Conservation (phyloP, 805 yeast genomes). For the Yamadazyma ubonensis region DNA sequence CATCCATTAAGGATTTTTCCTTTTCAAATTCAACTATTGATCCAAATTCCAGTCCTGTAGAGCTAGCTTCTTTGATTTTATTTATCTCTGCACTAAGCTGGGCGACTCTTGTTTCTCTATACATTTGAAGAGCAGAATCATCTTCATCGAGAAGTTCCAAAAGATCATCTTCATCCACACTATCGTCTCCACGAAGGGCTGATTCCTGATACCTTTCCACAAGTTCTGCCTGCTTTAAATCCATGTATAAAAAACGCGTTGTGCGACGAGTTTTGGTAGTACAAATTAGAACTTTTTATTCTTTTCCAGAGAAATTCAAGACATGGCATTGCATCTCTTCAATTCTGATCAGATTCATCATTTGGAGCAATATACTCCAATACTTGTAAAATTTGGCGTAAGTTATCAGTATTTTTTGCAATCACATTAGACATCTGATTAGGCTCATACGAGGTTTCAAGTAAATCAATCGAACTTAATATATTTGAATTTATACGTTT, state of each 20-base stretch:
- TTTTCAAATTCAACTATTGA: conserved; percentile 37
- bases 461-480: conserved; percentile 19
- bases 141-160: conserved; percentile 53
- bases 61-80: conserved; percentile 24
- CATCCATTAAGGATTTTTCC: conserved; percentile 58
- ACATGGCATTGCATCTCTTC: no score
- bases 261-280: no score
- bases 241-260: conserved; percentile 24
- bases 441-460: background rate
- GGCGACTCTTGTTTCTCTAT: conserved; percentile 63
- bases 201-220: conserved; percentile 48
- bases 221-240: conserved; percentile 28
- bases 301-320: no score
- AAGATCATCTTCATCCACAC: conserved; percentile 39
- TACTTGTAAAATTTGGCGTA: conserved; percentile 1
- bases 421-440: background rate
- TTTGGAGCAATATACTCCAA: background rate
- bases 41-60: conserved; percentile 31
- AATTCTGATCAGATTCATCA: no score
- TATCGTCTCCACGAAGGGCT: conserved; percentile 24
- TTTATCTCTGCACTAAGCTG: conserved; percentile 50
- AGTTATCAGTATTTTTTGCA: background rate
- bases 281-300: no score
- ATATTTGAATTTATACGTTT: conserved; percentile 30
- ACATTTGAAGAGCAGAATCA: conserved; percentile 43